phyloP scores from a whole-genome alignment of 768 basidiomycete genomes.

The Russula sp. region DNA sequence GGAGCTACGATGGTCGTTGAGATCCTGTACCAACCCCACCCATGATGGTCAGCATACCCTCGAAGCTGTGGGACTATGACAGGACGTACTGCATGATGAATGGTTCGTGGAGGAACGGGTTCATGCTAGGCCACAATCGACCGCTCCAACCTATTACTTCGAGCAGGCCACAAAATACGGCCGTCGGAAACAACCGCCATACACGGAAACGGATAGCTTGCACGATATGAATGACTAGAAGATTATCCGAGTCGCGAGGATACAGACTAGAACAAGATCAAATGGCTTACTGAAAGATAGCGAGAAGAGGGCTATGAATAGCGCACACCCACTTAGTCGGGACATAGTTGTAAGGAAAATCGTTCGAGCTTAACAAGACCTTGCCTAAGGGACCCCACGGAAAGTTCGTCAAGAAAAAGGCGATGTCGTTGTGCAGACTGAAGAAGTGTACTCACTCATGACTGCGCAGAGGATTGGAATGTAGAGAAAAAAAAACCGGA shows the following conservation, averaged over 20 bases:
- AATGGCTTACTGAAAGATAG: background rate
- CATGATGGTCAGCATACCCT: background rate
- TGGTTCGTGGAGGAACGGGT: slow-evolving; percentile 27
- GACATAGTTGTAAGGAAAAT: slow-evolving; percentile 11
- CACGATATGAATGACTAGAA: slow-evolving; percentile 26
- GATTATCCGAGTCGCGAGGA: background rate
- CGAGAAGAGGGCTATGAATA: slow-evolving; percentile 3
- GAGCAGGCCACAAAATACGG: slow-evolving; percentile 29
- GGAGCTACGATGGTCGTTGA: slow-evolving; percentile 30
- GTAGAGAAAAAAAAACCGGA: too few species aligned
- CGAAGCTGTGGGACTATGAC: background rate
- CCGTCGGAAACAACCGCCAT: slow-evolving; percentile 35
- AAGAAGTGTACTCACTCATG: background rate
- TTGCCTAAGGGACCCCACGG: background rate
- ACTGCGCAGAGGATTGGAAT: too few species aligned
- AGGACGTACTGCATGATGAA: slow-evolving; percentile 39
- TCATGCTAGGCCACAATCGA: slow-evolving; percentile 32
- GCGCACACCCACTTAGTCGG: slow-evolving; percentile 16
- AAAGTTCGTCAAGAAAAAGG: background rate
- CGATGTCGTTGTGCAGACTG: background rate
- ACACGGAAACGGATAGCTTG: slow-evolving; percentile 30
- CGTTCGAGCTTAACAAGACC: background rate
- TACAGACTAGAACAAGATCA: background rate
- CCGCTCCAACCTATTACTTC: slow-evolving; percentile 38
- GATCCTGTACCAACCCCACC: slow-evolving; percentile 24